A percentile compares a stretch with the other conserved stretches of the same genome.
phyloP scores from a whole-genome alignment of 352 stramenopile species.

The Pythium aquatile region DNA sequence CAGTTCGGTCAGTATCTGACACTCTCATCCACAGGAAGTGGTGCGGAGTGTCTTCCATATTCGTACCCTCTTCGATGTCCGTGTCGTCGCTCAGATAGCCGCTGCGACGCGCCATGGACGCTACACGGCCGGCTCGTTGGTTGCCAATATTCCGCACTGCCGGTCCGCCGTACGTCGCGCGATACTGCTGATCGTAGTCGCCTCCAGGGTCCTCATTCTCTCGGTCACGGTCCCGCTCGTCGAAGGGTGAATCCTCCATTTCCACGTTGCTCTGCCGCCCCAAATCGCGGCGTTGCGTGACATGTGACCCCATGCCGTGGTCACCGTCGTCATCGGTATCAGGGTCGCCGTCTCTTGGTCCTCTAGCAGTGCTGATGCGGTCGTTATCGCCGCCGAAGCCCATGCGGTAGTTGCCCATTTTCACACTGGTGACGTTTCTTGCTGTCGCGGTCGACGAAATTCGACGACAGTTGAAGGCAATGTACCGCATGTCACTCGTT shows the following conservation, averaged over 20 bases:
- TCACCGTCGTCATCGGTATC: conserved; percentile 16
- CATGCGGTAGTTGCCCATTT: conserved; percentile 66
- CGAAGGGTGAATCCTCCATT: conserved; percentile 17
- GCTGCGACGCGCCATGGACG: not conserved
- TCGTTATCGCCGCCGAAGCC: conserved; percentile 28
- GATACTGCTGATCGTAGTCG: not conserved
- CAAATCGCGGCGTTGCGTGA: not conserved
- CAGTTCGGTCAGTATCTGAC: not conserved
- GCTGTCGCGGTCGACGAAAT: conserved; percentile 5
- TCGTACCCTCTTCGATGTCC: conserved; percentile 72
- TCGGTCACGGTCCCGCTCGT: conserved; percentile 26
- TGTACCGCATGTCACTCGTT: not conserved
- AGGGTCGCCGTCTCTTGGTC: conserved; percentile 20
- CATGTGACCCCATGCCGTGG: not conserved
- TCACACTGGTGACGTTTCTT: not conserved
- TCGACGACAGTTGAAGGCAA: conserved; percentile 11
- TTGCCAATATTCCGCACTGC: not conserved
- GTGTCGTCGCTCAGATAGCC: conserved; percentile 52
- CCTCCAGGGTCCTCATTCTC: conserved; percentile 7
- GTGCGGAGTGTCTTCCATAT: not conserved
- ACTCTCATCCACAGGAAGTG: not conserved
- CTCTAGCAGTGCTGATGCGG: conserved; percentile 12
- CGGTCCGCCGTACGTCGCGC: not conserved
- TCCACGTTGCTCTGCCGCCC: conserved; percentile 9
- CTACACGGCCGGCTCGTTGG: not conserved